A percentile compares a stretch with the other conserved stretches of the same genome.
Conservation (phyloP, 78 protist species). For the Pelomyxa schiedti region DNA sequence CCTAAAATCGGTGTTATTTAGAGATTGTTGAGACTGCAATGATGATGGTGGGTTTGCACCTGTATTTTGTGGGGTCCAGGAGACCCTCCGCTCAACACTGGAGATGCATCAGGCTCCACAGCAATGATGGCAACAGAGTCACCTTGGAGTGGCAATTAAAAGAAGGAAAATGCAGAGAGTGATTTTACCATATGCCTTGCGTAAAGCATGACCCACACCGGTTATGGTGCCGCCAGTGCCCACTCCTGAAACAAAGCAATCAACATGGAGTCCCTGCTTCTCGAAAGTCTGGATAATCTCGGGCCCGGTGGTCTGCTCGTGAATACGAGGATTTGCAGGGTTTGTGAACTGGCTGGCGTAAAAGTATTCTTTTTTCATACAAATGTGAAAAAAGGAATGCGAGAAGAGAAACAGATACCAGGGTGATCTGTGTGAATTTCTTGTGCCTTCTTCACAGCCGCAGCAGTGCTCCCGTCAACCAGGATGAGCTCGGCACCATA, state of each 20-base stretch:
- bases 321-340: conserved; percentile 74
- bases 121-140: too few species aligned
- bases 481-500: conserved; percentile 89
- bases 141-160: conserved; percentile 33
- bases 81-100: conserved; percentile 53
- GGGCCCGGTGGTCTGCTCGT: conserved; percentile 84
- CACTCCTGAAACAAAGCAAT: conserved; percentile 77
- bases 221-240: conserved; percentile 98
- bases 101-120: conserved; percentile 91
- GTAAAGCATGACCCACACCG: conserved; percentile 77
- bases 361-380: too few species aligned
- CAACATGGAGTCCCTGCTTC: conserved; percentile 70
- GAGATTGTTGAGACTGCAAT: not conserved
- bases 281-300: conserved; percentile 75
- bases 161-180: too few species aligned
- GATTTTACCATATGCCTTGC: too few species aligned
- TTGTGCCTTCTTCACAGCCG: conserved; percentile 66
- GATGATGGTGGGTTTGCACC: conserved; percentile 26
- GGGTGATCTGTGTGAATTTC: conserved; percentile 1
- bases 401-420: not conserved
- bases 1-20: conserved; percentile 69
- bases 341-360: conserved; percentile 67
- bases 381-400: not conserved
- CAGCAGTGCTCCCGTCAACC: conserved; percentile 61
- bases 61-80: conserved; percentile 14